These are phyloP conservation scores for Cordyceps pruinosa DNA, from an alignment of 2,329 filamentous ascomycete species.

Conservation along the genomic window DNA sequence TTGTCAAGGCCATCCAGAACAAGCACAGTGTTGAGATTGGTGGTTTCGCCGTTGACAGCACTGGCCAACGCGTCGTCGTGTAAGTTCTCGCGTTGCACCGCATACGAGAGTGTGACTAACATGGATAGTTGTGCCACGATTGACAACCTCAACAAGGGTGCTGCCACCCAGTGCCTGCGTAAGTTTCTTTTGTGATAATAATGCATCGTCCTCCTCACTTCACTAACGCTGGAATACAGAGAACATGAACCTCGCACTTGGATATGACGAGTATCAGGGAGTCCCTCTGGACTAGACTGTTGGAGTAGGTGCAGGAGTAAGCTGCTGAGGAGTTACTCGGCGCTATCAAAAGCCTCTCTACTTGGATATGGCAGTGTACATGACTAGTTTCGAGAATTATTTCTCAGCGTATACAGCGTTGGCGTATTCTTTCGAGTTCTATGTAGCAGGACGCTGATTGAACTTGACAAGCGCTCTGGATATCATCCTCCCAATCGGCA, in stretches of 20 bases:
- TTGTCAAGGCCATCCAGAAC: slow-evolving; percentile 76
- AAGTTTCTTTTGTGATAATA: slow-evolving; percentile 35
- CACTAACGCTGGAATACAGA: slow-evolving; percentile 1
- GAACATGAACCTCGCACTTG: slow-evolving; percentile 12
- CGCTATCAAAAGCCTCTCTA: background rate
- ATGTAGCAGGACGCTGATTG: no score
- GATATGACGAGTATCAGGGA: slow-evolving; percentile 10
- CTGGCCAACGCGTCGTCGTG: slow-evolving; percentile 86
- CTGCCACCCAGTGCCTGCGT: slow-evolving; percentile 87
- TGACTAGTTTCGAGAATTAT: slow-evolving; percentile 15
- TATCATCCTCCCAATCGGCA: background rate
- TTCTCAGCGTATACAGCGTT: slow-evolving; percentile 14
- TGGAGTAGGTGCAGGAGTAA: background rate
- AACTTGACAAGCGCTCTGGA: background rate
- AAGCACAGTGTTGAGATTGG: slow-evolving; percentile 92
- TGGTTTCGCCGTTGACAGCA: slow-evolving; percentile 86
- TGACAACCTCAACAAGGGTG: slow-evolving; percentile 89
- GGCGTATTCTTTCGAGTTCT: slow-evolving; percentile 9
- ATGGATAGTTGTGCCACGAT: slow-evolving; percentile 64
- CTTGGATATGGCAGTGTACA: slow-evolving; percentile 15
- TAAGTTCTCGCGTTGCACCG: background rate
- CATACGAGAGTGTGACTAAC: slow-evolving; percentile 10
- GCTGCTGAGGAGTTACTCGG: no score
- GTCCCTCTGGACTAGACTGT: background rate
- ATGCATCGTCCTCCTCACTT: background rate